These are phyloP conservation scores for Canna indica DNA, from an alignment of 176 grass and related monocot genomes.

Conservation along the genomic window DNA sequence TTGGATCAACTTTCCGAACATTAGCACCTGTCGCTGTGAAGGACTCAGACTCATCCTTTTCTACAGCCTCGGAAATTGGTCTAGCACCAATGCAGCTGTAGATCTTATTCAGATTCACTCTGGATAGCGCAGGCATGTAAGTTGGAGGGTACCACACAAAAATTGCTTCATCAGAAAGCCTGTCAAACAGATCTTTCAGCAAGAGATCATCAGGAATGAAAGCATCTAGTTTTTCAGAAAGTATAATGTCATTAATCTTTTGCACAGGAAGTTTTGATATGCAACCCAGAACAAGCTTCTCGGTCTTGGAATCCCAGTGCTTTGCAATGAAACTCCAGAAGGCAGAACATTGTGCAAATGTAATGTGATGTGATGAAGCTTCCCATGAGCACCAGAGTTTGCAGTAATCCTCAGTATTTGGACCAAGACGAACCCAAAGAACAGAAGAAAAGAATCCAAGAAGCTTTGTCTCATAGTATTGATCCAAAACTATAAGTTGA, in stretches of 20 bases:
- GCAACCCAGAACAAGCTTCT: constrained; percentile 24
- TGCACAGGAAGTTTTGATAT: constrained; percentile 35
- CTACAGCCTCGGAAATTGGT: constrained; percentile 38
- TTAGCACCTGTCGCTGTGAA: background rate
- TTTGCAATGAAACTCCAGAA: constrained; percentile 47
- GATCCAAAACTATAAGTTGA: constrained; percentile 42
- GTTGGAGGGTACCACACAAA: constrained; percentile 54
- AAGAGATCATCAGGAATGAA: constrained; percentile 65
- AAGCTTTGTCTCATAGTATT: constrained; percentile 38
- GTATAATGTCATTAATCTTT: constrained; percentile 22
- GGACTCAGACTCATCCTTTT: constrained; percentile 32
- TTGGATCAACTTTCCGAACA: background rate
- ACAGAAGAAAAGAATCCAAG: constrained; percentile 29
- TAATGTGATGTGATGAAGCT: constrained; percentile 4
- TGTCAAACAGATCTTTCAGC: constrained; percentile 42
- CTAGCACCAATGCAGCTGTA: constrained; percentile 38
- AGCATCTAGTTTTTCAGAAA: constrained; percentile 30
- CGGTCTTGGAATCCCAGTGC: constrained; percentile 22
- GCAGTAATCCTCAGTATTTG: constrained; percentile 29
- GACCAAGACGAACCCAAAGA: constrained; percentile 31
- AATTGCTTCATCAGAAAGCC: constrained; percentile 19
- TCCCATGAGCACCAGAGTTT: constrained; percentile 55
- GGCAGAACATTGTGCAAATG: constrained; percentile 30
- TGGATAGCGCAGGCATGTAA: constrained; percentile 10
- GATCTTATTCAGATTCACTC: constrained; percentile 29